Conservation (phyloP, 768 basidiomycete species). For the Mycena vitilis region DNA sequence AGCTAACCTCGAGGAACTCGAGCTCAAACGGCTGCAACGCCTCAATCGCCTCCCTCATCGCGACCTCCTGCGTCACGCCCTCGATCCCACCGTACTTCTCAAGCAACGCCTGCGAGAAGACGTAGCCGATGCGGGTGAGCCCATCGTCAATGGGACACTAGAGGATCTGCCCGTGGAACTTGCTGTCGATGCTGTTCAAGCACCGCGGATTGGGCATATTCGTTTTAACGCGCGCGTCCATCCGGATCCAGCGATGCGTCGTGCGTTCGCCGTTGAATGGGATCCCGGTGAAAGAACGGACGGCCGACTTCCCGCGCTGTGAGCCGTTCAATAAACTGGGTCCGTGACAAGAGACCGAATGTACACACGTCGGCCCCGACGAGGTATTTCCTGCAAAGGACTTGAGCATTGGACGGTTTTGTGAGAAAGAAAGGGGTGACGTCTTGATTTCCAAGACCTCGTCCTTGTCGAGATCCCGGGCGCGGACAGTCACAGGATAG, state of each 20-base stretch:
- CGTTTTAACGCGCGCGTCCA: conserved; percentile 38
- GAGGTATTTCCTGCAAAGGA: conserved; percentile 34
- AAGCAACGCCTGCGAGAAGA: conserved; percentile 36
- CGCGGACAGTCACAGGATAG: conserved; percentile 36
- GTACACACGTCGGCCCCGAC: conserved; percentile 35
- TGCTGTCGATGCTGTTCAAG: conserved; percentile 38
- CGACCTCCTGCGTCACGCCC: conserved; percentile 34
- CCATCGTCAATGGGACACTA: conserved; percentile 39
- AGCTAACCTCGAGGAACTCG: conserved; percentile 33
- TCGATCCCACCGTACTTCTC: conserved; percentile 38
- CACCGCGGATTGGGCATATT: conserved; percentile 40
- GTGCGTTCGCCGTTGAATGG: conserved; percentile 34
- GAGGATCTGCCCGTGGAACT: conserved; percentile 37
- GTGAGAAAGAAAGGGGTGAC: conserved; percentile 1
- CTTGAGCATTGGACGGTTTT: background rate
- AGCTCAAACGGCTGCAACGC: conserved; percentile 36
- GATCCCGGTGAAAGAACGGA: conserved; percentile 31
- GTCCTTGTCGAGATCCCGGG: conserved; percentile 33
- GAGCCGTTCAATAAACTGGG: background rate
- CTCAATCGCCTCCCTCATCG: conserved; percentile 30
- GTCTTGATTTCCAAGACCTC: conserved; percentile 34
- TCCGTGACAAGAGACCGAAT: background rate
- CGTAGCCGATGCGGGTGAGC: conserved; percentile 39
- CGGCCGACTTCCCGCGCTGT: conserved; percentile 37
- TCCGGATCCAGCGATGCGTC: conserved; percentile 38